A percentile compares a stretch with the other conserved stretches of the same genome.
These are phyloP conservation scores for Zymoseptoria ardabiliae DNA, from an alignment of 2,329 filamentous ascomycete species.

Conservation along the genomic window DNA sequence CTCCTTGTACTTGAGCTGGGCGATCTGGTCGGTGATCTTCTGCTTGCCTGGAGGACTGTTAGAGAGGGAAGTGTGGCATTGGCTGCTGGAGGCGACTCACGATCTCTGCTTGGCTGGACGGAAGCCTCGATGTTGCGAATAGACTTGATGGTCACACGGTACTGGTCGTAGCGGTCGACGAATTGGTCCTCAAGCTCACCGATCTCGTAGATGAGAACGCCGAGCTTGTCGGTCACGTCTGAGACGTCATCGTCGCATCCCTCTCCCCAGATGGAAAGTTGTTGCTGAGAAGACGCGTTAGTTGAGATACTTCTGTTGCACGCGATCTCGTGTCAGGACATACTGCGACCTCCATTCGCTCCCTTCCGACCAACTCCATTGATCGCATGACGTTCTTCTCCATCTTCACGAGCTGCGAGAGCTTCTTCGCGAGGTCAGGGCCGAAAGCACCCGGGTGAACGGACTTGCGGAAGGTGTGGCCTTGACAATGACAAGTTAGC, in stretches of 20 bases:
- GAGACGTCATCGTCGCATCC: constrained; percentile 94
- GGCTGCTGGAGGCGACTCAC: constrained; percentile 47
- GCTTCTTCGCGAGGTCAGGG: constrained; percentile 91
- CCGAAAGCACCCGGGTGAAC: constrained; percentile 65
- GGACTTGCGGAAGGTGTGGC: constrained; percentile 65
- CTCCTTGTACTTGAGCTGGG: constrained; percentile 99
- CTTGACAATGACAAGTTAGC: constrained; percentile 32
- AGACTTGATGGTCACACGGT: constrained; percentile 98
- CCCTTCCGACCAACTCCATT: constrained; percentile 86
- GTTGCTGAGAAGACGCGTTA: constrained; percentile 57
- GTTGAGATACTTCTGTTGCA: neutral
- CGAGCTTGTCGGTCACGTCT: constrained; percentile 96
- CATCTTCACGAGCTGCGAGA: constrained; percentile 98
- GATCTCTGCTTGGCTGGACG: constrained; percentile 93
- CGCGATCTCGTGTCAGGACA: constrained; percentile 32
- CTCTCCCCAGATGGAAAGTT: constrained; percentile 98
- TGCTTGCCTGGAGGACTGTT: constrained; percentile 65
- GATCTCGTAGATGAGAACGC: constrained; percentile 95
- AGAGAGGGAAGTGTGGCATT: neutral
- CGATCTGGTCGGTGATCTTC: constrained; percentile 98
- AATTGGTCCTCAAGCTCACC: constrained; percentile 97
- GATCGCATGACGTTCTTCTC: constrained; percentile 99
- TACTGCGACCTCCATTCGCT: constrained; percentile 98
- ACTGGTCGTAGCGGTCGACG: constrained; percentile 98
- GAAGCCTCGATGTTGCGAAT: constrained; percentile 98